Evolutionary conservation across 2,329 filamentous ascomycete species (phyloP).

Genomic region (Elsinoe australis): DNA sequence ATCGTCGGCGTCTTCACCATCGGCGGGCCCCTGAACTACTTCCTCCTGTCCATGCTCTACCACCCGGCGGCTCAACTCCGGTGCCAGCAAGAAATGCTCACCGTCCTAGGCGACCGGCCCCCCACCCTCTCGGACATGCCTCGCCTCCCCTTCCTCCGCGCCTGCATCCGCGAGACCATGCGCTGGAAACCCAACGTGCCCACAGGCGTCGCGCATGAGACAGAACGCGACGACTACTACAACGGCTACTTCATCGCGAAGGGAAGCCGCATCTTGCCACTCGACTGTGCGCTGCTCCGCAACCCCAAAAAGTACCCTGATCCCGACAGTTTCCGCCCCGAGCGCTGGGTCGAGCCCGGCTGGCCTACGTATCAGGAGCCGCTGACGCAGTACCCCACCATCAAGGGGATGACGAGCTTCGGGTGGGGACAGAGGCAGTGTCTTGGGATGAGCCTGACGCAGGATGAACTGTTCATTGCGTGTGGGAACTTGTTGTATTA

Average conservation of each 20-base stretch:
- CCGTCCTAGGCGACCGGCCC: conserved; percentile 44
- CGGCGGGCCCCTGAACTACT: conserved; percentile 25
- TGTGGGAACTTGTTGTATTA: conserved; percentile 45
- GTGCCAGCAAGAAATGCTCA: conserved; percentile 41
- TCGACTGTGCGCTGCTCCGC: conserved; percentile 48
- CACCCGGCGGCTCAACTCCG: conserved; percentile 39
- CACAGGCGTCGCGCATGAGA: conserved; percentile 47
- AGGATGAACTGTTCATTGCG: conserved; percentile 51
- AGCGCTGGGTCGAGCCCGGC: conserved; percentile 54
- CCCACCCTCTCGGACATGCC: conserved; percentile 46
- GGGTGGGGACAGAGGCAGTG: conserved; percentile 58
- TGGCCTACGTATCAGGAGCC: conserved; percentile 61
- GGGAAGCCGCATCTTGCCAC: conserved; percentile 45
- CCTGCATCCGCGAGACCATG: conserved; percentile 52
- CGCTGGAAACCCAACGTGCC: conserved; percentile 48
- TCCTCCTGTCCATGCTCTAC: conserved; percentile 38
- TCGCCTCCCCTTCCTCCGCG: conserved; percentile 46
- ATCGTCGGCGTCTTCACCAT: conserved; percentile 31
- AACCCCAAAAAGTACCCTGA: conserved; percentile 54
- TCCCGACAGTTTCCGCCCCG: conserved; percentile 55
- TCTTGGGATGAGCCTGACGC: conserved; percentile 55
- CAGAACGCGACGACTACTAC: conserved; percentile 46
- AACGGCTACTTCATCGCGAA: conserved; percentile 46
- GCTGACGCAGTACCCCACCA: conserved; percentile 54
- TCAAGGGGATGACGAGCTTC: conserved; percentile 58